These are phyloP conservation scores for Sanghuangporus baumii DNA, from an alignment of 1,284 basidiomycete genomes.

Conservation along the genomic window DNA sequence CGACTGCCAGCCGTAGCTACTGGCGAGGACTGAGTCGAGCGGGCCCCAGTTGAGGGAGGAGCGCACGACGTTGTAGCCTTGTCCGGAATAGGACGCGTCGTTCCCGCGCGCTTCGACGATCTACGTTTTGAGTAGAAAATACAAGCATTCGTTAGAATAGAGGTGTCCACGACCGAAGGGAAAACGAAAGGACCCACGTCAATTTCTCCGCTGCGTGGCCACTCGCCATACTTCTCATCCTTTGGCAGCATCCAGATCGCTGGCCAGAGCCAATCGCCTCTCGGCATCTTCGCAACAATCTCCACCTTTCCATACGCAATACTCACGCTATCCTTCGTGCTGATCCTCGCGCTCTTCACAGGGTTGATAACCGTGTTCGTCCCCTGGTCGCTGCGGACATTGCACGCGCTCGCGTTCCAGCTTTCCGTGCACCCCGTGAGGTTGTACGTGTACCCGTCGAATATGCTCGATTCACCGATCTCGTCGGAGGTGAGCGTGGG, in stretches of 20 bases:
- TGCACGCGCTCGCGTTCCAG: conserved; percentile 37
- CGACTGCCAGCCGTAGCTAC: conserved; percentile 32
- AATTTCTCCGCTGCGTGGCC: conserved; percentile 50
- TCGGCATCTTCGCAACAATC: conserved; percentile 58
- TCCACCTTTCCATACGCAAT: conserved; percentile 74
- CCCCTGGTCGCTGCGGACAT: conserved; percentile 33
- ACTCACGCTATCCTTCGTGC: conserved; percentile 54
- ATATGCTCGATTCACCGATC: conserved; percentile 49
- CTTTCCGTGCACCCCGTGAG: conserved; percentile 61
- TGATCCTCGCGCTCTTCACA: conserved; percentile 68
- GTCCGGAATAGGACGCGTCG: conserved; percentile 15
- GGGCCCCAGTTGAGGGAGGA: conserved; percentile 38
- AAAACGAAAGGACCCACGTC: conserved; percentile 27
- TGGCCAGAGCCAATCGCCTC: conserved; percentile 76
- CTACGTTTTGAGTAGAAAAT: conserved; percentile 25
- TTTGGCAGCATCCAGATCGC: conserved; percentile 80
- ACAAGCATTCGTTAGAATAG: background rate
- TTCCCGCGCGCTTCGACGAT: conserved; percentile 24
- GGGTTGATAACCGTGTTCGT: conserved; percentile 59
- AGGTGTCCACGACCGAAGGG: background rate
- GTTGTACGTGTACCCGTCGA: conserved; percentile 60
- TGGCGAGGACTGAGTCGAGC: conserved; percentile 27
- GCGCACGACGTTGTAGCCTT: conserved; percentile 30
- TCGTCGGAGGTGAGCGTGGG: conserved; percentile 74
- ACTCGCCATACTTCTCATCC: conserved; percentile 62